phyloP scores from a whole-genome alignment of 2,329 filamentous ascomycete genomes.

The Nothophaeocryptopus gaeumannii region DNA sequence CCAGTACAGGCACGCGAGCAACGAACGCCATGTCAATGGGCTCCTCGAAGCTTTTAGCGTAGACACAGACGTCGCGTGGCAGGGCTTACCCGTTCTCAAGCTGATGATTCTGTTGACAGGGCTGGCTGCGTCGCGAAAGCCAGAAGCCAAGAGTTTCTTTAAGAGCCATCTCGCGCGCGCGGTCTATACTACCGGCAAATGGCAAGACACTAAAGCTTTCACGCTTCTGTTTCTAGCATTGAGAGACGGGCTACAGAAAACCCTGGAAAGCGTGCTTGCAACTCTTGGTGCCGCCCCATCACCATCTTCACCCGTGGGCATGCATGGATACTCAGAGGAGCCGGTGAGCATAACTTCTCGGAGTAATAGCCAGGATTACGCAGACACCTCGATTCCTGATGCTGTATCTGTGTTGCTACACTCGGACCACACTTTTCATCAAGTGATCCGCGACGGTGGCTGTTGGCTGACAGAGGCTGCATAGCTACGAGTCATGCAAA shows the following conservation, averaged over 20 bases:
- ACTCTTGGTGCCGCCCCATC: not conserved
- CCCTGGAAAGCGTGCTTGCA: not conserved
- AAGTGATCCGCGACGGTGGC: not conserved
- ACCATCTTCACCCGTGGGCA: not conserved
- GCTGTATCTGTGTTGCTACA: not conserved
- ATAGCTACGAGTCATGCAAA: not conserved
- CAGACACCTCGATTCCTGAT: not conserved
- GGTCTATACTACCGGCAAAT: not conserved
- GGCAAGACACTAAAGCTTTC: not conserved
- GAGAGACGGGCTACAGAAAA: not conserved
- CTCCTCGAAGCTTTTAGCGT: not conserved
- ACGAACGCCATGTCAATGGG: not conserved
- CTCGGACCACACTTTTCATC: not conserved
- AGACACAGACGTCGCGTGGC: not conserved
- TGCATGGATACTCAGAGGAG: not conserved
- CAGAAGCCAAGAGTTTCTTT: not conserved
- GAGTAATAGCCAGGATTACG: not conserved
- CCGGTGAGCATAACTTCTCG: not conserved
- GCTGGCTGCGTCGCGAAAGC: not conserved
- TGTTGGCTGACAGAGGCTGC: not conserved
- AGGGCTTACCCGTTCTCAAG: not conserved
- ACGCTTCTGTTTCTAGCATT: not conserved
- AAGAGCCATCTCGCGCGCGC: not conserved
- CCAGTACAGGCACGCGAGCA: not conserved
- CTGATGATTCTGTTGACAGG: not conserved